A percentile compares a stretch with the other conserved stretches of the same genome.
Evolutionary conservation across 75 land plant species (phyloP).

Genomic region (Pinus taeda): DNA sequence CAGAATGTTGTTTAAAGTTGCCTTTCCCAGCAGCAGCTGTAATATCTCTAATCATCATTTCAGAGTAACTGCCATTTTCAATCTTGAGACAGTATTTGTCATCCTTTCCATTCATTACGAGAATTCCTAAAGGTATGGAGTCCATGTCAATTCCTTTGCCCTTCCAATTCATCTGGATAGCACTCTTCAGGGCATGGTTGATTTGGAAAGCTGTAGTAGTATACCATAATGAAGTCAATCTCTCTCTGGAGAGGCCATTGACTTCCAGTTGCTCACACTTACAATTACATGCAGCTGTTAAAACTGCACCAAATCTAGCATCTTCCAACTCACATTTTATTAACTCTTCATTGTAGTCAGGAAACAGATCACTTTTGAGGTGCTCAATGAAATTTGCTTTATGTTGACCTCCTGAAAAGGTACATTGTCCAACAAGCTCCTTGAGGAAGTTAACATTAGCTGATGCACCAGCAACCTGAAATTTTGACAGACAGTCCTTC

Average conservation of each 20-base stretch:
- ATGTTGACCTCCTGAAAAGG: conserved; percentile 71
- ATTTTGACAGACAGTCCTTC: conserved; percentile 68
- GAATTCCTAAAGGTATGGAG: conserved; percentile 33
- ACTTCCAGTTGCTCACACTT: conserved; percentile 25
- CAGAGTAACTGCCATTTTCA: conserved; percentile 15
- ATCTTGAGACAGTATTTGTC: conserved; percentile 48
- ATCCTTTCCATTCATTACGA: conserved; percentile 44
- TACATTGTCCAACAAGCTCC: conserved; percentile 66
- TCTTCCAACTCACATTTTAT: conserved; percentile 11
- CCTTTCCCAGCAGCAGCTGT: conserved; percentile 14
- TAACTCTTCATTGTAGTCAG: conserved; percentile 17
- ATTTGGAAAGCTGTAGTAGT: conserved; percentile 73
- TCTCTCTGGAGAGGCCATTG: conserved; percentile 7
- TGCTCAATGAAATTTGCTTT: conserved; percentile 94
- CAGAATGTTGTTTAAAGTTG: conserved; percentile 40
- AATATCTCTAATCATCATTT: conserved; percentile 22
- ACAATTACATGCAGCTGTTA: conserved; percentile 75
- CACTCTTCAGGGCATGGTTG: conserved; percentile 53
- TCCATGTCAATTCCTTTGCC: conserved; percentile 25
- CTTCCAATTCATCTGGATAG: conserved; percentile 69
- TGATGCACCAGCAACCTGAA: conserved; percentile 95
- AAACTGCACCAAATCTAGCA: conserved; percentile 54
- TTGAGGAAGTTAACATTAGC: conserved; percentile 82
- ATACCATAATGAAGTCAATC: conserved; percentile 52
- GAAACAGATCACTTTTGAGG: conserved; percentile 65